A percentile compares a stretch with the other conserved stretches of the same genome.
phyloP scores from a whole-genome alignment of 192 early-diverging fungal genomes.

The Rhizophlyctis rosea region DNA sequence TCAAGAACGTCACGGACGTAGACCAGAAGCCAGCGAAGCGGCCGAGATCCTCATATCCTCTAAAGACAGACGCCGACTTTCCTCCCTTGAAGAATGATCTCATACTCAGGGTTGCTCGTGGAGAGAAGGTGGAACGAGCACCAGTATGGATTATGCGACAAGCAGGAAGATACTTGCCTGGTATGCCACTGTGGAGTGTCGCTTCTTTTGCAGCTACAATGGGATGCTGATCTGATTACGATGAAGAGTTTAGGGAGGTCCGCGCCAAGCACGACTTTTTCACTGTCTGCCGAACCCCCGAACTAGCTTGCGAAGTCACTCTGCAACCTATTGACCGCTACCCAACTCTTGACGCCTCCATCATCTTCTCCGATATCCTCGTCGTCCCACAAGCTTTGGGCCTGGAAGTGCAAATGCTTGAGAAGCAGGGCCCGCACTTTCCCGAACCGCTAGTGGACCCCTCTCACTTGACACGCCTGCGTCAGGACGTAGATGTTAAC shows the following conservation, averaged over 20 bases:
- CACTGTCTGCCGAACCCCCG: constrained; percentile 88
- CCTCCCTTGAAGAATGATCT: constrained; percentile 89
- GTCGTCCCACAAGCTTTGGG: constrained; percentile 97
- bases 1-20: no score
- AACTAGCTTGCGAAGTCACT: constrained; percentile 90
- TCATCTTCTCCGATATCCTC: constrained; percentile 98
- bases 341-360: constrained; percentile 87
- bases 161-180: constrained; percentile 94
- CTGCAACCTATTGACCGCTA: constrained; percentile 96
- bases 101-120: constrained; percentile 80
- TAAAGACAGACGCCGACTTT: constrained; percentile 50
- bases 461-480: constrained; percentile 65
- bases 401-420: constrained; percentile 89
- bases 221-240: no score
- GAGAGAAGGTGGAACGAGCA: constrained; percentile 57
- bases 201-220: no score
- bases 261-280: constrained; percentile 90
- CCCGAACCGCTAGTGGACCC: constrained; percentile 75
- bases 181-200: no score
- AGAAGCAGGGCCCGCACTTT: constrained; percentile 86
- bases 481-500: constrained; percentile 64
- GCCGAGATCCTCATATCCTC: constrained; percentile 6
- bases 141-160: constrained; percentile 99
- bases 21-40: background rate
- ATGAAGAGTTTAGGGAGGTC: constrained; percentile 82